Evolutionary conservation across 1,284 basidiomycete genomes (phyloP).

Genomic region (Malassezia psittaci): DNA sequence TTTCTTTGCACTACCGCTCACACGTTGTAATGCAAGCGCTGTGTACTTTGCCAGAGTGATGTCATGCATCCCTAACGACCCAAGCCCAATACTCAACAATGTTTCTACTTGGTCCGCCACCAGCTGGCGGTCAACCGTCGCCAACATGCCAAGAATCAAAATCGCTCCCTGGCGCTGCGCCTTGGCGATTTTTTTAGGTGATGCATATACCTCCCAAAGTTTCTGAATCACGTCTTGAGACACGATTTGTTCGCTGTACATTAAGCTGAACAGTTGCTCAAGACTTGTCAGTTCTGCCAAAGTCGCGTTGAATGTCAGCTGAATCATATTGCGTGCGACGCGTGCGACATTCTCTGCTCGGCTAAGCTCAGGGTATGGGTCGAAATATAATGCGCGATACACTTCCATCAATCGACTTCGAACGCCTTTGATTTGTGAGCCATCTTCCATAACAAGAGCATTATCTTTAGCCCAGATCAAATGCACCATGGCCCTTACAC

Average conservation of each 20-base stretch:
- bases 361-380: slow-evolving; percentile 51
- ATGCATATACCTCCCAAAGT: slow-evolving; percentile 80
- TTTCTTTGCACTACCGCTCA: slow-evolving; percentile 91
- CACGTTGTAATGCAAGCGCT: slow-evolving; percentile 78
- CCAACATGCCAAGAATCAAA: slow-evolving; percentile 90
- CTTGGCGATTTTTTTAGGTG: slow-evolving; percentile 53
- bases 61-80: slow-evolving; percentile 62
- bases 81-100: slow-evolving; percentile 79
- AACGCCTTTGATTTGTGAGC: slow-evolving; percentile 78
- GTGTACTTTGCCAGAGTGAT: slow-evolving; percentile 83
- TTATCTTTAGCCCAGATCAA: slow-evolving; percentile 96
- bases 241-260: slow-evolving; percentile 73
- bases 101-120: slow-evolving; percentile 78
- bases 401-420: slow-evolving; percentile 78
- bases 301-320: slow-evolving; percentile 55
- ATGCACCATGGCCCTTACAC: slow-evolving; percentile 92
- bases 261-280: slow-evolving; percentile 87
- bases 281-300: slow-evolving; percentile 89
- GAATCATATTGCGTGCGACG: slow-evolving; percentile 95
- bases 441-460: slow-evolving; percentile 63
- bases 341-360: slow-evolving; percentile 77
- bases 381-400: slow-evolving; percentile 81
- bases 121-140: slow-evolving; percentile 69
- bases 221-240: slow-evolving; percentile 74
- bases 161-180: slow-evolving; percentile 82